These are phyloP conservation scores for Calonectria hawksworthii DNA, from an alignment of 2,329 filamentous ascomycete genomes.

Conservation along the genomic window DNA sequence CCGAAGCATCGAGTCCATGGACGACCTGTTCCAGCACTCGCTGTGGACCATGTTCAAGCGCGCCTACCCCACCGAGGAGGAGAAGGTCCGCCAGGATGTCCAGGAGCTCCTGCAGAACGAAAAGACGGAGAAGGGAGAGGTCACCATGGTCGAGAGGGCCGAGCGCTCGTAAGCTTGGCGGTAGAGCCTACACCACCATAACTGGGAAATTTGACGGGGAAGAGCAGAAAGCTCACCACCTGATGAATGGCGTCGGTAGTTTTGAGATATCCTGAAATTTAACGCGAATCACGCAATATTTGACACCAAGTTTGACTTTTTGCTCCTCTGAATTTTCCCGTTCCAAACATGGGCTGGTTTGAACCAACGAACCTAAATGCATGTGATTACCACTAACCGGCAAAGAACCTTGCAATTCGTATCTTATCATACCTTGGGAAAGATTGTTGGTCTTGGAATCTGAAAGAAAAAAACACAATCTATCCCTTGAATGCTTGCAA, in stretches of 20 bases:
- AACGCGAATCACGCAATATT: background rate
- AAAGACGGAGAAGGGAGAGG: constrained; percentile 3
- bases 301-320: background rate
- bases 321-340: background rate
- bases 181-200: background rate
- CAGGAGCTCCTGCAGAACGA: constrained; percentile 3
- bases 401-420: background rate
- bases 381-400: background rate
- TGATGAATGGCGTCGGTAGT: background rate
- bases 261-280: background rate
- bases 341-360: background rate
- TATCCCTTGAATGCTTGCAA: too few relatives aligned
- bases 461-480: too few relatives aligned
- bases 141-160: constrained; percentile 5
- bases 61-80: constrained; percentile 21
- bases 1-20: constrained; percentile 24
- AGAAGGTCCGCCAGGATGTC: constrained; percentile 25
- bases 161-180: background rate
- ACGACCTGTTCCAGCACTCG: constrained; percentile 24
- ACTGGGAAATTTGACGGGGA: background rate
- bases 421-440: background rate
- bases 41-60: constrained; percentile 27
- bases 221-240: background rate
- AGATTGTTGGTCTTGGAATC: background rate
- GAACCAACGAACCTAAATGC: background rate